Evolutionary conservation across 129 eudicot species (phyloP).

Genomic region (sunflower (Helianthus annuus)): HanXRQr2.0-SUNRISE NC_035434.2:153497829-153498328

Average conservation of each 20-base stretch:
- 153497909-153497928: too few species aligned
- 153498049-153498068: constrained; percentile 72
- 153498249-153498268: constrained; percentile 88
- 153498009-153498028: constrained; percentile 79
- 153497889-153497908: too few species aligned
- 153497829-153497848: too few species aligned
- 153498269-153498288: constrained; percentile 44
- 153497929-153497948: too few species aligned
- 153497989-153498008: neutral
- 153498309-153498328: constrained; percentile 4
- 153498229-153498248: constrained; percentile 85
- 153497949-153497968: too few species aligned
- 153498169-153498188: neutral
- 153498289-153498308: neutral
- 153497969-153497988: neutral
- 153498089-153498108: constrained; percentile 63
- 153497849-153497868: too few species aligned
- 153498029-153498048: constrained; percentile 78
- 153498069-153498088: constrained; percentile 75
- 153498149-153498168: constrained; percentile 1
- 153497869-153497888: too few species aligned
- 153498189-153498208: constrained; percentile 48
- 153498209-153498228: constrained; percentile 81
- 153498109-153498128: neutral
- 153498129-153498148: constrained; percentile 8